Conservation (phyloP, 2,329 filamentous ascomycete genomes). For the Penicillium sp. region DNA sequence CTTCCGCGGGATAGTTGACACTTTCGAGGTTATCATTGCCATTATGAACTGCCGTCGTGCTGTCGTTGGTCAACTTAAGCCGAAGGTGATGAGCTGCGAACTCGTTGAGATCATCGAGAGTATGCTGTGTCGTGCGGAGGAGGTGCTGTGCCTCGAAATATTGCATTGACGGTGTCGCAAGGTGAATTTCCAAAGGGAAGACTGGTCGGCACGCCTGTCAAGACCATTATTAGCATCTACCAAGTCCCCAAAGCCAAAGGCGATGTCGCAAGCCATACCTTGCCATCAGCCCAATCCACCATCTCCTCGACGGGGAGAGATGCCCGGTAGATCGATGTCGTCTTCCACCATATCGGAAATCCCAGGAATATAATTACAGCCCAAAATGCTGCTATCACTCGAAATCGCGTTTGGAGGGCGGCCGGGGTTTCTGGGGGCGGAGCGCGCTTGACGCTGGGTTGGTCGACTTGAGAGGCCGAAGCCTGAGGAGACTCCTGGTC, state of each 20-base stretch:
- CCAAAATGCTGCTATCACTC: slow-evolving; percentile 89
- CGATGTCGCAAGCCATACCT: slow-evolving; percentile 53
- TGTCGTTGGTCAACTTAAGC: slow-evolving; percentile 58
- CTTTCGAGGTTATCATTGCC: slow-evolving; percentile 12
- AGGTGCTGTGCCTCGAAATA: slow-evolving; percentile 70
- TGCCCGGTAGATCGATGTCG: slow-evolving; percentile 88
- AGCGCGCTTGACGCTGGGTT: slow-evolving; percentile 36
- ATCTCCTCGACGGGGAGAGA: slow-evolving; percentile 79
- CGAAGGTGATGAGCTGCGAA: slow-evolving; percentile 82
- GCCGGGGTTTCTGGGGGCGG: slow-evolving; percentile 77
- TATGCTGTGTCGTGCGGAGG: slow-evolving; percentile 77
- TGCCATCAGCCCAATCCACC: slow-evolving; percentile 88
- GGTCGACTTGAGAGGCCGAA: slow-evolving; percentile 15
- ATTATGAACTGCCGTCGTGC: slow-evolving; percentile 4
- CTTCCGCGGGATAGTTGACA: slow-evolving; percentile 11
- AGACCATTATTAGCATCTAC: slow-evolving; percentile 11
- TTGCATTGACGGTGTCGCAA: slow-evolving; percentile 68
- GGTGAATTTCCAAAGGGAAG: slow-evolving; percentile 79
- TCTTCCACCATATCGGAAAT: slow-evolving; percentile 93
- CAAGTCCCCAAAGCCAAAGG: not conserved
- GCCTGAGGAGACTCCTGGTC: slow-evolving; percentile 31
- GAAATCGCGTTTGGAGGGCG: slow-evolving; percentile 67
- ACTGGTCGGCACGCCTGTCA: slow-evolving; percentile 78
- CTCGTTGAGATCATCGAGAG: slow-evolving; percentile 81
- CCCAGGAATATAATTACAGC: slow-evolving; percentile 77